Base-by-base conservation (phyloP, 2,329 filamentous ascomycete genomes). In the Setomelanomma holmii region DNA sequence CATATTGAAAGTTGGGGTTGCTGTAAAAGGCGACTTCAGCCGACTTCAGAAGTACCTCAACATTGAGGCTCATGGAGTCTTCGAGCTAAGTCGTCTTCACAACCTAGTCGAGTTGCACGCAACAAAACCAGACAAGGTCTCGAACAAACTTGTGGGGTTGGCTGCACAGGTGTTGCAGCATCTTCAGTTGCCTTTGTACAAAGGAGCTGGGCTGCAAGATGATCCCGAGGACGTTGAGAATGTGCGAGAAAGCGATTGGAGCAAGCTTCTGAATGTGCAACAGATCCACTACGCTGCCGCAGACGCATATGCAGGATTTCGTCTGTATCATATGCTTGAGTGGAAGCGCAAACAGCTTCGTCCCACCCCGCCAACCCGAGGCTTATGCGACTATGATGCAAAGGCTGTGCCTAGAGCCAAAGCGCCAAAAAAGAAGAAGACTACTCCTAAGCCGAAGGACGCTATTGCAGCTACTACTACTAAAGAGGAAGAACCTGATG, bases 51-150 rank as follows among this genome's bases (percentile, higher is more conserved):
- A 80, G 56, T 79, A 95, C 2, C 62, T 75, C 4, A 79, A 75
- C 1, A 80, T 96, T 30, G 70, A 89, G 1, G 77, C 86, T 4
- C 82, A 78, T 38, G 89, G 90, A 1, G 77, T 91, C 7, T 86
- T 96, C 56, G 93, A 97, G 74, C 81, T 97, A 4, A 93, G 90
- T 71, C 89, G 96, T 67, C 76, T 96, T 23, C 88, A 92, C 74
- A 92, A 86, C 63, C 77, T 96, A n/a, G 85, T 96, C 57, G 60
- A 73, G 38, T 63, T 57, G 46, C 56, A 58, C 38, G 51, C 50
- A 6, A 91, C 86, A 54, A 87, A 86, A 65, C 85, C 83, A 0
- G 75, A 77, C 49, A 79, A 80, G n/a, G 76, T 85, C 35, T 62
- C 55, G 17, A 65, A 68, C 69, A 80, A 70, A 45, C 89, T 53